Conservation (phyloP, 2,329 filamentous ascomycete species). For the Akanthomyces lecanii region DNA sequence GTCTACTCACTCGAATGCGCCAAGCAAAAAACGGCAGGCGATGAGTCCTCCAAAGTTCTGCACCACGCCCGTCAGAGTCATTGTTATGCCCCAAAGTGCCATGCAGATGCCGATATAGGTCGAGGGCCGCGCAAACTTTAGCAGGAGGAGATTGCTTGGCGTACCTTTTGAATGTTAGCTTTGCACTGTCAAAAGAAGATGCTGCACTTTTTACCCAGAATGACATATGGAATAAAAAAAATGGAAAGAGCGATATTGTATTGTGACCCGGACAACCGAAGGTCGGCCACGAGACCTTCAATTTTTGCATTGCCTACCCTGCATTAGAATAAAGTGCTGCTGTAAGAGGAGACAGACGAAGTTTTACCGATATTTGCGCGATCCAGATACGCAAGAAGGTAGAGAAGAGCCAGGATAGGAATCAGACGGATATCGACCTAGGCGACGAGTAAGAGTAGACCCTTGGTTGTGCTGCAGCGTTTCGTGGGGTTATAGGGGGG, state of each 20-base stretch:
- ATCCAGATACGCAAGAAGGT: conserved; percentile 54
- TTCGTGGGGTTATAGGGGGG: no score
- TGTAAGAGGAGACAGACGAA: not conserved
- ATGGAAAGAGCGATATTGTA: conserved; percentile 51
- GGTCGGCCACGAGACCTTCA: conserved; percentile 29
- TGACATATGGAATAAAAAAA: conserved; percentile 57
- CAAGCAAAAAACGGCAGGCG: conserved; percentile 26
- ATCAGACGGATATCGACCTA: conserved; percentile 19
- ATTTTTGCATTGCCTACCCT: conserved; percentile 40
- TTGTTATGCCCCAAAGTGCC: conserved; percentile 38
- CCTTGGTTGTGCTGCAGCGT: no score
- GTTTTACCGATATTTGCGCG: conserved; percentile 46
- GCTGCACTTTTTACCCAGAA: conserved; percentile 40
- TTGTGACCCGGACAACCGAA: conserved; percentile 48
- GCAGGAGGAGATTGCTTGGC: conserved; percentile 61
- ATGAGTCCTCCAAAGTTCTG: conserved; percentile 27
- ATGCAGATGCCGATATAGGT: conserved; percentile 64
- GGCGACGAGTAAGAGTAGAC: no score
- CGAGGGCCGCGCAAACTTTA: conserved; percentile 54
- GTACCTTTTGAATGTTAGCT: conserved; percentile 37
- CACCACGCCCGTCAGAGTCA: conserved; percentile 27
- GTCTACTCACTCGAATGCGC: conserved; percentile 29
- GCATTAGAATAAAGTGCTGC: not conserved
- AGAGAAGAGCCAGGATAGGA: conserved; percentile 53
- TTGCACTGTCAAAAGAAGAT: not conserved